Evolutionary conservation across 1,139 yeast genomes (phyloP), one percentile per base, ranked within the genome.

Genomic region (Debaryomycetaceae sp.): DNA sequence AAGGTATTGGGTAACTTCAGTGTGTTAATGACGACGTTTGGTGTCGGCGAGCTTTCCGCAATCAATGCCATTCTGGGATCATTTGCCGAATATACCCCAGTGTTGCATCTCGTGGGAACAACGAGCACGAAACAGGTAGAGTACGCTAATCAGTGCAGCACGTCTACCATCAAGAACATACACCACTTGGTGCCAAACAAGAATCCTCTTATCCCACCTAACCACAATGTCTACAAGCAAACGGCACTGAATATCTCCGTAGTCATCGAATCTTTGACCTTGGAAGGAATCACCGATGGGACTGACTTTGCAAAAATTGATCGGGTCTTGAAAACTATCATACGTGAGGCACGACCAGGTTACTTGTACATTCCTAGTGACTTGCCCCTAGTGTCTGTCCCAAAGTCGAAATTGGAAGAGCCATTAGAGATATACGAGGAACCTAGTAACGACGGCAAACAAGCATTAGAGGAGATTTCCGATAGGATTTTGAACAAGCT

Each of bases 11-110:
- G 58, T 28, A 65, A 72, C 35, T 51, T 75, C 49, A 58, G 73
- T 14, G 78, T 69, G 1, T 52, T 82, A 37, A 67, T 82, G 45
- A 78, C 87, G 31, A 81, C 87, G 14, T 85, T 73, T 61, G 96
- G 95, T 41, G 96, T 88, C 37, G 96, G 96, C 43, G 96, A 87
- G 63, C 74, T 87, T 44, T 80, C 87, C 41, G 95, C 95, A 11
- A 62, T 87, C 48, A 88, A 87, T 63, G 96, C 95, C 38, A 73
- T 86, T 45, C 79, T 91, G 36, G 95, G 95, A 46, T 80, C 95
- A 6, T 84, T 75, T 63, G 84, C 92, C 35, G 96, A 87, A 61
- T 81, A 75, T 56, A 80, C 79, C 29, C 95, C 95, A 8, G 72
- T 87, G 22, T 70, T 88, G 43, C 95, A 87, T 63, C 80, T 88